phyloP scores from a whole-genome alignment of 2,329 filamentous ascomycete genomes.

The Xylariaceae sp. region DNA sequence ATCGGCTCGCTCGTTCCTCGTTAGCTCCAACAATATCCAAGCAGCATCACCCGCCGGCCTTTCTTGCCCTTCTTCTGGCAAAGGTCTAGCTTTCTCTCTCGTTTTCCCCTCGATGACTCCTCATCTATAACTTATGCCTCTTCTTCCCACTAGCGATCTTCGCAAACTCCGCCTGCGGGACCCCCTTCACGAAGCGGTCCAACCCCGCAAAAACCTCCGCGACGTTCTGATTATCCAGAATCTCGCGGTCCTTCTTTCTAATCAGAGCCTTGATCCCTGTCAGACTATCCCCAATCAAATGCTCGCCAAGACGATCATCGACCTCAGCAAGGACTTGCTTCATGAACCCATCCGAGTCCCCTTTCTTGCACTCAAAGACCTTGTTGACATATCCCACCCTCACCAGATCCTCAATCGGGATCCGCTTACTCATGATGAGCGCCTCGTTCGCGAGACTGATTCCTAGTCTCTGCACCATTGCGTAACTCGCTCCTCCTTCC shows the following conservation, averaged over 20 bases:
- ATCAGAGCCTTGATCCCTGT: slow-evolving; percentile 82
- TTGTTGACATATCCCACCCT: slow-evolving; percentile 80
- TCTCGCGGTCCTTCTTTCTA: slow-evolving; percentile 65
- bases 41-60: not conserved
- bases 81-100: too few relatives aligned
- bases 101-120: too few relatives aligned
- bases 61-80: not conserved
- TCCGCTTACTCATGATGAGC: slow-evolving; percentile 80
- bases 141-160: slow-evolving; percentile 85
- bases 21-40: not conserved
- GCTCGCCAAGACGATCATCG: slow-evolving; percentile 71
- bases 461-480: slow-evolving; percentile 76
- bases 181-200: slow-evolving; percentile 71
- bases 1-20: not conserved
- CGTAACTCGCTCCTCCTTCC: slow-evolving; percentile 77
- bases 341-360: slow-evolving; percentile 66
- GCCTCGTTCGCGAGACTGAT: slow-evolving; percentile 85
- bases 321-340: slow-evolving; percentile 72
- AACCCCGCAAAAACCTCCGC: slow-evolving; percentile 82
- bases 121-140: slow-evolving; percentile 73
- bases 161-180: slow-evolving; percentile 84
- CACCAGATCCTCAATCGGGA: slow-evolving; percentile 69
- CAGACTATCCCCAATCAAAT: slow-evolving; percentile 76
- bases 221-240: slow-evolving; percentile 72
- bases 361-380: slow-evolving; percentile 60